Base-by-base conservation (phyloP, 2,329 filamentous ascomycete species). In the Aureobasidium vineae region DNA sequence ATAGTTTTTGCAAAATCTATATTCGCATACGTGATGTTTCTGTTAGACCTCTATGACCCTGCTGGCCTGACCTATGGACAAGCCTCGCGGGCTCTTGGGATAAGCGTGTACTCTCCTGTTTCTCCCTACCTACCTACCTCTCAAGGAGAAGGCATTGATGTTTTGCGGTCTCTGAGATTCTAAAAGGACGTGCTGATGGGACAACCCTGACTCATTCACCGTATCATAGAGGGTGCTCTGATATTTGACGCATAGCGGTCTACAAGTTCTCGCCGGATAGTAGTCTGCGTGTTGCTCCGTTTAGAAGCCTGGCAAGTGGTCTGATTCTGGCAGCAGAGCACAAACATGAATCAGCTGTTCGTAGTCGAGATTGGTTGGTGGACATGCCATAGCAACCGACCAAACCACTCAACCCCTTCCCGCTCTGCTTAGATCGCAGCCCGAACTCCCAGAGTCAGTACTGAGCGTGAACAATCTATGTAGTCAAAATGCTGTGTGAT, bases 1-100 rank as follows among this genome's bases (percentile, higher is more conserved):
- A 97, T 97, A 96, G 92, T 86, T 86, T 50, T 23, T 54, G 38
- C 31, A 31, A 41, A 23, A 64, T 41, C n/a, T 52, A n/a, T 19
- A 41, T 40, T 16, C 33, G n/a, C 31, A 41, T 59, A 8, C 40
- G 54, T 59, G 23, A 59, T 45, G 38, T 59, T 31, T 54, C 8
- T 54, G 50, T 23, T 5, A 36, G 31, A 19, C 5, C 16, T 31
- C 49, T n/a, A n/a, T 3, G 16, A 52, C 7, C 28, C 36, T 13
- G 41, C n/a, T 43, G 8, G 19, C 41, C 5, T 43, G 41, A 11
- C 19, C 41, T 43, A n/a, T 10, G 16, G 2, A 3, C 8, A 36
- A 36, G 33, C 8, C 33, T 13, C 33, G 11, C 33, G 3, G 33
- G 8, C 33, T 36, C 33, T 36, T 36, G 11, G 33, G 33, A 36